These are phyloP conservation scores for Fusarium napiforme DNA, from an alignment of 2,329 filamentous ascomycete species.

Conservation along the genomic window DNA sequence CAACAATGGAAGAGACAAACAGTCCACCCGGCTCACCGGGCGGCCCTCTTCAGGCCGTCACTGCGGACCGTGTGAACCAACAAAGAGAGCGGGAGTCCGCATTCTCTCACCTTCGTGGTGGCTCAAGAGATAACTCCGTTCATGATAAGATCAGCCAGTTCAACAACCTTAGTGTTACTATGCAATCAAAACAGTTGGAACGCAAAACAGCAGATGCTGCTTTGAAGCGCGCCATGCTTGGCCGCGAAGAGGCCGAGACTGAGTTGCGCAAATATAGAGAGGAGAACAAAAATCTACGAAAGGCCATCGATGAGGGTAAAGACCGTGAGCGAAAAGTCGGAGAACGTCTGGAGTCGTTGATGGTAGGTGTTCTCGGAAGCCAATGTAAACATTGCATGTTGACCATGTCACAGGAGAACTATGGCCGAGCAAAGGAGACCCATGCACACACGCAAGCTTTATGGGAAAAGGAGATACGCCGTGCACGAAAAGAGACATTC, in stretches of 20 bases:
- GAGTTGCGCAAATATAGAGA: slow-evolving; percentile 73
- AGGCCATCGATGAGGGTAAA: slow-evolving; percentile 71
- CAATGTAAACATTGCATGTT: slow-evolving; percentile 10
- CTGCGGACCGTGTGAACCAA: slow-evolving; percentile 72
- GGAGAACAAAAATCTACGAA: slow-evolving; percentile 65
- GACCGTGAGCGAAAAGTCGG: slow-evolving; percentile 74
- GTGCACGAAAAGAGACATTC: slow-evolving; percentile 77
- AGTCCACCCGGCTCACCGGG: slow-evolving; percentile 66
- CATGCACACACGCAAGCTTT: slow-evolving; percentile 72
- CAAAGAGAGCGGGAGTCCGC: slow-evolving; percentile 52
- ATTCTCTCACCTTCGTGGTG: slow-evolving; percentile 51
- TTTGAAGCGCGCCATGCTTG: slow-evolving; percentile 73
- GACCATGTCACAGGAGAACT: slow-evolving; percentile 68
- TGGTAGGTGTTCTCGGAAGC: slow-evolving; percentile 62
- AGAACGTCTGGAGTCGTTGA: slow-evolving; percentile 74
- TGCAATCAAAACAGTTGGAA: slow-evolving; percentile 69
- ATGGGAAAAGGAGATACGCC: slow-evolving; percentile 80
- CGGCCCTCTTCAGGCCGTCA: slow-evolving; percentile 68
- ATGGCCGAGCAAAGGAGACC: slow-evolving; percentile 75
- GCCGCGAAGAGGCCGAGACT: slow-evolving; percentile 77
- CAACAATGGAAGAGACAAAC: slow-evolving; percentile 41
- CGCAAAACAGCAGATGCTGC: slow-evolving; percentile 73
- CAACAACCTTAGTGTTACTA: slow-evolving; percentile 73
- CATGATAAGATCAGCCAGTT: slow-evolving; percentile 78
- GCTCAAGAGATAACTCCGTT: slow-evolving; percentile 68